Evolutionary conservation across 441 rosid genomes (phyloP).

Genomic region (Corymbia citriodora): DNA sequence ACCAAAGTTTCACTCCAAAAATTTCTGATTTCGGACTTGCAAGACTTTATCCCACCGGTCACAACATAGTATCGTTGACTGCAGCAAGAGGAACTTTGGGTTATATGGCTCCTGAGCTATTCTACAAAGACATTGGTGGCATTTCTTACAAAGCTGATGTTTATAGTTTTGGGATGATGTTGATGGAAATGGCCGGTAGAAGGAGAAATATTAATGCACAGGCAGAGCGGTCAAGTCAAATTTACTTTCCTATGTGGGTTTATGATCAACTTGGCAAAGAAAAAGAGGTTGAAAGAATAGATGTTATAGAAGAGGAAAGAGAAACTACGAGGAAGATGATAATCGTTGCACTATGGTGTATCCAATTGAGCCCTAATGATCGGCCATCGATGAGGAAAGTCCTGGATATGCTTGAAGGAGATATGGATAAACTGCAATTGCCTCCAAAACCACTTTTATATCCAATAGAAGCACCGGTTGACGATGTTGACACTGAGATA

Average conservation of each 20-base stretch:
- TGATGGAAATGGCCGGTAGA: background rate
- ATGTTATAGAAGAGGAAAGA: background rate
- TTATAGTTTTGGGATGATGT: background rate
- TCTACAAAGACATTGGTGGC: background rate
- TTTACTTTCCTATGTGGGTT: background rate
- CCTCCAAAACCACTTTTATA: background rate
- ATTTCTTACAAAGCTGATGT: background rate
- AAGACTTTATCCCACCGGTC: background rate
- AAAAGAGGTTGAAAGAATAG: background rate
- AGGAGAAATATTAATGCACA: background rate
- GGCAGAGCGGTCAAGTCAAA: background rate
- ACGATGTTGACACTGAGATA: background rate
- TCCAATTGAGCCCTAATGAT: background rate
- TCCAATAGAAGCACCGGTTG: rapidly evolving
- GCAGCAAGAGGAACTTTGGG: background rate
- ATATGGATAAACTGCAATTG: background rate
- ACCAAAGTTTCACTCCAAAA: background rate
- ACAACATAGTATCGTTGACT: background rate
- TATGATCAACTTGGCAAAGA: background rate
- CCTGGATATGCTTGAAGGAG: background rate
- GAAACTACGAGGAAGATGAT: background rate
- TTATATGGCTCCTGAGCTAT: background rate
- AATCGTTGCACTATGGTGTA: background rate
- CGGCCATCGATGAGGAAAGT: background rate
- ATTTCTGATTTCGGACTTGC: background rate